Percentiles rank a stretch among this genome's conserved stretches.
Conservation (phyloP, 768 basidiomycete genomes). For the Tylopilus sp. region DNA sequence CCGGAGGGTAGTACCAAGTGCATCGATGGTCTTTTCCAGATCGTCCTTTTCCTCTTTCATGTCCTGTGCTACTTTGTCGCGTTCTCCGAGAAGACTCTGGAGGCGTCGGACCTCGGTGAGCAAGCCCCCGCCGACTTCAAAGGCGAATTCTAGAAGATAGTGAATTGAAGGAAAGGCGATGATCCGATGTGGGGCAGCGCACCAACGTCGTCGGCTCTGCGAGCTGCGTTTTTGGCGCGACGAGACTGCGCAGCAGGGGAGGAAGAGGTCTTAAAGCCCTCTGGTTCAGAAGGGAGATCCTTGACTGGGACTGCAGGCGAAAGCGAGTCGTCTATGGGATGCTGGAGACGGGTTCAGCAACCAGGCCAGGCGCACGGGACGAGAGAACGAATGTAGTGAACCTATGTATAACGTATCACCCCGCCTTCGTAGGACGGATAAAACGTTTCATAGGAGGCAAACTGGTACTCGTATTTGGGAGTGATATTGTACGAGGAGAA, state of each 20-base stretch:
- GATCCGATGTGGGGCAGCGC: conserved; percentile 33
- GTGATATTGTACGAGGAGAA: conserved; percentile 5
- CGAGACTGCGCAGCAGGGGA: conserved; percentile 83
- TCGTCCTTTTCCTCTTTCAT: conserved; percentile 92
- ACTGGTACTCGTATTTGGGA: background rate
- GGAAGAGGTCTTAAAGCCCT: conserved; percentile 57
- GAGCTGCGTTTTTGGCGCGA: conserved; percentile 87
- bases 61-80: conserved; percentile 89
- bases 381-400: too few relatives aligned
- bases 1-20: conserved; percentile 66
- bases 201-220: conserved; percentile 88
- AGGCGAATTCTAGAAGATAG: conserved; percentile 78
- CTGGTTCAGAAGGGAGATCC: conserved; percentile 61
- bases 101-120: conserved; percentile 89
- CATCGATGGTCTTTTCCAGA: conserved; percentile 75
- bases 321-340: conserved; percentile 43
- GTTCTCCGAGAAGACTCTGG: conserved; percentile 85
- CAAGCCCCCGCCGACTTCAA: conserved; percentile 93
- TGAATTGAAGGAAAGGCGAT: background rate
- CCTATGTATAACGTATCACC: conserved; percentile 2
- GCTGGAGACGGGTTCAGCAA: conserved; percentile 31
- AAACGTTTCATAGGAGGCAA: background rate
- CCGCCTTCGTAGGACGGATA: background rate
- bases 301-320: conserved; percentile 44
- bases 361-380: background rate